Evolutionary conservation across 257 asterid genomes (phyloP).

Genomic region (Anisodus tanguticus): DNA sequence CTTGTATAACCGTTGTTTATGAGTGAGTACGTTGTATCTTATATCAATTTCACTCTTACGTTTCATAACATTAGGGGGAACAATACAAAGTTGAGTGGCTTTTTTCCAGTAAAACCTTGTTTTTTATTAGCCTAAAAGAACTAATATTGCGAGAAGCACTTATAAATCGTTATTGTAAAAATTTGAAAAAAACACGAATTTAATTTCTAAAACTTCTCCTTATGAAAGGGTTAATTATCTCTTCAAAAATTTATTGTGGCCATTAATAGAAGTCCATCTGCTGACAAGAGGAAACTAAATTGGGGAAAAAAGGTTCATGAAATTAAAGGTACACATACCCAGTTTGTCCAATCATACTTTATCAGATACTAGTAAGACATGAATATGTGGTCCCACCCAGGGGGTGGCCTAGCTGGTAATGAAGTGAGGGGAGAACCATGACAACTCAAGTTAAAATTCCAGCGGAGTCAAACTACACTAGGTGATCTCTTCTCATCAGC

Average conservation of each 20-base stretch:
- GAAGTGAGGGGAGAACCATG: neutral
- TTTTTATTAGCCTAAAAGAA: neutral
- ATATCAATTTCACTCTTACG: neutral
- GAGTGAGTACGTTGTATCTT: neutral
- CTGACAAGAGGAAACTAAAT: neutral
- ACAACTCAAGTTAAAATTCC: neutral
- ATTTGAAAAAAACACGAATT: neutral
- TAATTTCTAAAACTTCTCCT: neutral
- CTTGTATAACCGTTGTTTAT: neutral
- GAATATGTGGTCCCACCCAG: neutral
- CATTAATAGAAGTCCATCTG: neutral
- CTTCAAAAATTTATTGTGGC: neutral
- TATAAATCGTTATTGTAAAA: neutral
- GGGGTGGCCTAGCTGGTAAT: neutral
- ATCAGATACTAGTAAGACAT: conserved; percentile 14
- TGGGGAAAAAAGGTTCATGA: neutral
- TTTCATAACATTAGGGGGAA: neutral
- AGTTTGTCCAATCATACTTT: neutral
- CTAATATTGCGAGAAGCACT: conserved; percentile 14
- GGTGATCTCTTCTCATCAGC: neutral
- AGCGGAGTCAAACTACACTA: neutral
- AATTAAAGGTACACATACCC: neutral
- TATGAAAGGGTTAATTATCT: neutral
- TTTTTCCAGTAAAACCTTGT: neutral
- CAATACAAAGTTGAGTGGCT: neutral